Base-by-base conservation (phyloP, 1,284 basidiomycete species). In the Cerioporus squamosus region DNA sequence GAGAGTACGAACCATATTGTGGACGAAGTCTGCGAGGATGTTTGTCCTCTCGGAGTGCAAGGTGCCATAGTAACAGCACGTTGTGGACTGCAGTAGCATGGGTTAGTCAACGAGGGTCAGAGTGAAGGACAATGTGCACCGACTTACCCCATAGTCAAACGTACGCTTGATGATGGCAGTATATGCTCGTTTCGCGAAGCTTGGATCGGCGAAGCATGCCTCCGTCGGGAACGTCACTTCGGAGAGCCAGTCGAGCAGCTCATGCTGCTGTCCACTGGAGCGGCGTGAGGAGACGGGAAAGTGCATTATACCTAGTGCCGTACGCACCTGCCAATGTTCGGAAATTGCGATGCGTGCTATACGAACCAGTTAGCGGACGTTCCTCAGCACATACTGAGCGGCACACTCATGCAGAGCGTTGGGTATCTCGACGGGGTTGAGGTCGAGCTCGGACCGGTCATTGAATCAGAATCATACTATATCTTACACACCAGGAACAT, bases 231-330 rank as follows among this genome's bases (percentile, higher is more conserved):
- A 98, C 1, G 95, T 98, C 57, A 95, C 81, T 45, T 92, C 78
- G 40, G 86, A 73, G 33, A 98, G 84, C 96, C 96, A 98, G 64
- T 94, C 92, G 15, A 98, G 82, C n/a, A 98, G 87, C 72, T 97
- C 80, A 67, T 90, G 83, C 69, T 94, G 82, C 63, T 88, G 84
- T 18, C 92, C 91, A 40, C 90, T 92, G 62, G 18, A 38, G 40
- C 42, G 26, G 39, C n/a, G 50, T n/a, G 23, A 40, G 43, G 18
- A 33, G 24, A 44, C 4, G n/a, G n/a, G 39, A 22, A 39, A 9
- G 29, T 20, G 29, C 18, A 9, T 31, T n/a, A 14, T 7, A 20
- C 7, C 38, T 7, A 5, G 24, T 22, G 38, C 15, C 38, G 39
- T 3, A 53, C 61, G 22, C 71, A 91, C 83, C 84, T 82, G 64